Base-by-base conservation (phyloP, 768 basidiomycete genomes). In the Thelephora aurantiotincta region DNA sequence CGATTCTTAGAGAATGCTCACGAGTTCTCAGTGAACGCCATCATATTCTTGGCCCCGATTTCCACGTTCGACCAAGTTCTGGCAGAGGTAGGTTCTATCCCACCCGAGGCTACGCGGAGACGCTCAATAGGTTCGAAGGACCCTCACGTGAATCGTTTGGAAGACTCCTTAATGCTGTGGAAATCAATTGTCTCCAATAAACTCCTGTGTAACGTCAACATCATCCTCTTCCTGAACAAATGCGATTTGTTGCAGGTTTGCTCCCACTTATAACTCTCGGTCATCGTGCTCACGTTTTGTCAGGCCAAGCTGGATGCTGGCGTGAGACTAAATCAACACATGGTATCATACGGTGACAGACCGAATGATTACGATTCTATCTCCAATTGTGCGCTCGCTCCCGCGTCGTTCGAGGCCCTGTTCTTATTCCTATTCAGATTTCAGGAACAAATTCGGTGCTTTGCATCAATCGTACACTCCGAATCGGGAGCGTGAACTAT, bases 1-100 rank as follows among this genome's bases (percentile, higher is more conserved):
- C 35, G 22, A 48, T 52, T 26, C 35, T 16, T 43, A 33, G 46
- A 14, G 22, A 47, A 43, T 43, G 34, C 44, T 30, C 48, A 44
- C 22, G 45, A 35, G 11, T 13, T 5, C 50, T 34, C 60, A 89
- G 87, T 87, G 34, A 82, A 86, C 59, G 84, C 85, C 38, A 84
- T 91, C 58, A 89, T 91, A 51, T 91, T 89, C 64, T 73, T 91
- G 49, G 87, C 83, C 34, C 87, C 87, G 30, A 87, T 91, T 43
- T 89, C 87, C 35, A 82, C 81, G 20, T 90, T 90, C 55, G 87
- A 89, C 66, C 86, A 89, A 65, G 77, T 83, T 36, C 70, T 89
- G 49, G 68, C 75, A 22, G 87, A 89, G 73, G 84, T 84, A 50
- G 51, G 63, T 55, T 41, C 33, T 14, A 35, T 53, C 44, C 48